Evolutionary conservation across 2,329 filamentous ascomycete genomes (phyloP).

Genomic region (Aurifilum marmelostoma): DNA sequence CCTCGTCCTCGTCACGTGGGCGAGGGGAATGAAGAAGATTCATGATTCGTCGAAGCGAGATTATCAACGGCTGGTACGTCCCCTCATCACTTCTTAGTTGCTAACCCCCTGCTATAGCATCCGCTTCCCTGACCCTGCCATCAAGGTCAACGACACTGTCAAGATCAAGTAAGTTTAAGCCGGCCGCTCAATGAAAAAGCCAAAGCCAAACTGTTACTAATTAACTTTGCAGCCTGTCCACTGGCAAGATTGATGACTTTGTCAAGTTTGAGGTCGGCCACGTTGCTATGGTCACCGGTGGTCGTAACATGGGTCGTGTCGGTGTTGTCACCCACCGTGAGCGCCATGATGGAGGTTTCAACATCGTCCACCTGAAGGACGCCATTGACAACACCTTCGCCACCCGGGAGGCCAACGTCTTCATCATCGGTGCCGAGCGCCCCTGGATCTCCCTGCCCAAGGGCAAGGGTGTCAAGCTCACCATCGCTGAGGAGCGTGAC

Average conservation of each 20-base stretch:
- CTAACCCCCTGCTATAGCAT: slow-evolving; percentile 68
- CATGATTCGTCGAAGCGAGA: slow-evolving; percentile 39
- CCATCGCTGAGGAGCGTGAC: slow-evolving; percentile 98
- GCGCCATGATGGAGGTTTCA: slow-evolving; percentile 99
- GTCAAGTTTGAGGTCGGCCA: slow-evolving; percentile 99
- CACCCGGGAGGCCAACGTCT: slow-evolving; percentile 99
- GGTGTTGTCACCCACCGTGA: slow-evolving; percentile 99
- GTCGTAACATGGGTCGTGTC: slow-evolving; percentile 99
- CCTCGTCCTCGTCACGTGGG: not conserved
- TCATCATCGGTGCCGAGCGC: slow-evolving; percentile 98
- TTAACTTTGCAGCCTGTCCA: slow-evolving; percentile 59
- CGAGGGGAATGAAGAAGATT: slow-evolving; percentile 20
- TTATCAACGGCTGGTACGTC: slow-evolving; percentile 60
- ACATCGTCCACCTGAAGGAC: slow-evolving; percentile 99
- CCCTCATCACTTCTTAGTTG: slow-evolving; percentile 36
- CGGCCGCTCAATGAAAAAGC: too few relatives aligned
- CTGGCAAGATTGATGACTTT: slow-evolving; percentile 97
- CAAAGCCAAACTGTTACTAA: slow-evolving; percentile 11
- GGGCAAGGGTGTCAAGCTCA: slow-evolving; percentile 99
- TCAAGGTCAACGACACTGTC: slow-evolving; percentile 99
- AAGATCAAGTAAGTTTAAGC: slow-evolving; percentile 74
- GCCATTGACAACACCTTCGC: slow-evolving; percentile 99
- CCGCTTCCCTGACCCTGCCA: slow-evolving; percentile 96
- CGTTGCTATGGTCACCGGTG: slow-evolving; percentile 98
- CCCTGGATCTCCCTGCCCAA: slow-evolving; percentile 99